These are phyloP conservation scores for Grosmannia penicillata DNA, from an alignment of 2,329 filamentous ascomycete genomes.

Conservation along the genomic window DNA sequence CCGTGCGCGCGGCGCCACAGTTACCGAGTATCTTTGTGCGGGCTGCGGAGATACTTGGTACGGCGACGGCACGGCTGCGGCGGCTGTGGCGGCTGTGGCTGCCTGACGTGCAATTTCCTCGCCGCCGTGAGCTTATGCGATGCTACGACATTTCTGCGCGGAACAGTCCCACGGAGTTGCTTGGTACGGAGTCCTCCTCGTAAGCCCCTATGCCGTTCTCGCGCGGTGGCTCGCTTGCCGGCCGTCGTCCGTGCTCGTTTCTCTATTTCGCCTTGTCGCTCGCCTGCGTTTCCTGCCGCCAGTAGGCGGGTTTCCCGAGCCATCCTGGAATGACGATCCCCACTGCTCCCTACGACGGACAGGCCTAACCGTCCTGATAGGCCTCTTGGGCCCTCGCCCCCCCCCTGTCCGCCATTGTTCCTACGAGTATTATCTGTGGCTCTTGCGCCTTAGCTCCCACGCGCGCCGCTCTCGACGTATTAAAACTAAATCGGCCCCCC, in stretches of 20 bases:
- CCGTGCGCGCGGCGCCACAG: too few species aligned
- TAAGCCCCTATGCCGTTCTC: too few species aligned
- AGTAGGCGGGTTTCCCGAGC: background rate
- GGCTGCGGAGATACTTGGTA: too few species aligned
- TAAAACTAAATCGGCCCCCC: slow-evolving; percentile 8
- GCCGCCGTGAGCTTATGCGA: too few species aligned
- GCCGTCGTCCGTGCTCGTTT: background rate
- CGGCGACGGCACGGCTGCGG: too few species aligned
- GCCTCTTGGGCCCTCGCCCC: background rate
- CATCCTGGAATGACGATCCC: slow-evolving; percentile 2
- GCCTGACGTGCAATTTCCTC: too few species aligned
- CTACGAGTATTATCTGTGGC: background rate
- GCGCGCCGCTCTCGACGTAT: slow-evolving; percentile 6
- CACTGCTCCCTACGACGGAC: background rate
- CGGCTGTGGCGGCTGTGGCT: too few species aligned
- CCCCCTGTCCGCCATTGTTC: slow-evolving; percentile 1
- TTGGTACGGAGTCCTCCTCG: too few species aligned
- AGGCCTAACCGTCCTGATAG: background rate
- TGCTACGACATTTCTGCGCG: too few species aligned
- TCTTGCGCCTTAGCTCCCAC: background rate
- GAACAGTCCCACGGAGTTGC: too few species aligned
- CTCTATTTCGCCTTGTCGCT: background rate
- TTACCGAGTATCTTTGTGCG: too few species aligned
- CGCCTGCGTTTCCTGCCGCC: background rate
- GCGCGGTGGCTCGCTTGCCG: too few species aligned